Percentiles rank a stretch among this genome's conserved stretches.
Conservation (phyloP, 495 filamentous ascomycete genomes). For the Penicillium simplicissimum region DNA sequence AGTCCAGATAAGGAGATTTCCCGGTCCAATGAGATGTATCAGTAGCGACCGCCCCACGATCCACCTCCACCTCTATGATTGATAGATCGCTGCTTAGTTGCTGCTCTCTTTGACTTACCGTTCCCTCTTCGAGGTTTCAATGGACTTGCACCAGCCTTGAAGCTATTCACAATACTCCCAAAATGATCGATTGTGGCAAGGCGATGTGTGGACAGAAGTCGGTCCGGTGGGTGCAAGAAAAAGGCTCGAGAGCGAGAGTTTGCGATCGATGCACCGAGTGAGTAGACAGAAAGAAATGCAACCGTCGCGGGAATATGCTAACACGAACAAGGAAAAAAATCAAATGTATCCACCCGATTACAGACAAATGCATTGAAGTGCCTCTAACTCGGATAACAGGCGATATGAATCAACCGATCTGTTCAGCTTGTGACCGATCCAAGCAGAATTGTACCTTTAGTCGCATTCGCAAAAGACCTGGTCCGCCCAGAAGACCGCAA, state of each 20-base stretch:
- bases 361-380: not conserved
- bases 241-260: not conserved
- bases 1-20: not conserved
- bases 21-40: not conserved
- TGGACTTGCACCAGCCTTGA: not conserved
- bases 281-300: not conserved
- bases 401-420: not conserved
- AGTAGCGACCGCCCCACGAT: not conserved
- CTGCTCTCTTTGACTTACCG: not conserved
- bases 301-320: not conserved
- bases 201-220: not conserved
- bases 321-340: not conserved
- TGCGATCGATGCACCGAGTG: not conserved
- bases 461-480: conserved; percentile 4
- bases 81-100: not conserved
- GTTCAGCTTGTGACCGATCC: not conserved
- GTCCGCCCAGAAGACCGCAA: not conserved
- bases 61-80: not conserved
- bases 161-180: not conserved
- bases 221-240: not conserved
- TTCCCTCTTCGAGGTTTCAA: not conserved
- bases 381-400: not conserved
- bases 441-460: conserved; percentile 2
- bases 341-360: not conserved
- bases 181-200: not conserved